Evolutionary conservation across 2,329 filamentous ascomycete species (phyloP).

Genomic region (Paecilomyces fulvus): DNA sequence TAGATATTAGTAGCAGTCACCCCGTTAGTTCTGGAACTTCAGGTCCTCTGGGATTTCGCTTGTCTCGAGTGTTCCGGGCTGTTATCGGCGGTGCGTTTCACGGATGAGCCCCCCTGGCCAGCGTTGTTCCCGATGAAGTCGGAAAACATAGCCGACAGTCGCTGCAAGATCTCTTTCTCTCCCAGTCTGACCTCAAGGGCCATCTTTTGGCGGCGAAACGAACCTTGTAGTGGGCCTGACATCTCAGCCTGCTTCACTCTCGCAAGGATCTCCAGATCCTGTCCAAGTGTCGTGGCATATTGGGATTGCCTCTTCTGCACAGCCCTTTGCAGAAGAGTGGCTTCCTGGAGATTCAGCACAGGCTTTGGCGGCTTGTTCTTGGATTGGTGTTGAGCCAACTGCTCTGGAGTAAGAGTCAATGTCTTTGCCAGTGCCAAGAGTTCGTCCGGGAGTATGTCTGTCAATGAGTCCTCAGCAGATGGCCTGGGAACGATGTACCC

Average conservation of each 20-base stretch:
- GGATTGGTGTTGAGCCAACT: conserved; percentile 23
- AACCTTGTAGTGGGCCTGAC: conserved; percentile 27
- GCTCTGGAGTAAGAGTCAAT: conserved; percentile 22
- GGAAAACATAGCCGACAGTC: conserved; percentile 39
- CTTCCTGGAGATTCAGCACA: conserved; percentile 17
- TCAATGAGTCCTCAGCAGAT: conserved; percentile 15
- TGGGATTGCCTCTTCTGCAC: conserved; percentile 30
- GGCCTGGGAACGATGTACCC: conserved; percentile 54
- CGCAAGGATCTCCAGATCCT: conserved; percentile 39
- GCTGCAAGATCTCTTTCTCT: conserved; percentile 59
- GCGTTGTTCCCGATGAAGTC: conserved; percentile 11
- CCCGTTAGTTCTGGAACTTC: conserved; percentile 4
- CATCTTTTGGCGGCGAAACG: conserved; percentile 41
- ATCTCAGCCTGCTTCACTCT: conserved; percentile 20
- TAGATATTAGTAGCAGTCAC: conserved; percentile 2
- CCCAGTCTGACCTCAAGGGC: conserved; percentile 60
- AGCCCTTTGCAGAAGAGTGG: conserved; percentile 24
- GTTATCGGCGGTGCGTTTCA: conserved; percentile 23
- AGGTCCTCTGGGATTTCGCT: conserved; percentile 18
- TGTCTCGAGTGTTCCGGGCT: conserved; percentile 17
- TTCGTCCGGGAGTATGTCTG: conserved; percentile 31
- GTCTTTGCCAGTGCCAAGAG: conserved; percentile 30
- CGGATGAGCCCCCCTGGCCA: conserved; percentile 6
- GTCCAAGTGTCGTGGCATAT: conserved; percentile 47
- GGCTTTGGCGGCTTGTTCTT: conserved; percentile 32